Evolutionary conservation across 1,284 basidiomycete species (phyloP).

Genomic region (Cryptococcus hybrid): DNA sequence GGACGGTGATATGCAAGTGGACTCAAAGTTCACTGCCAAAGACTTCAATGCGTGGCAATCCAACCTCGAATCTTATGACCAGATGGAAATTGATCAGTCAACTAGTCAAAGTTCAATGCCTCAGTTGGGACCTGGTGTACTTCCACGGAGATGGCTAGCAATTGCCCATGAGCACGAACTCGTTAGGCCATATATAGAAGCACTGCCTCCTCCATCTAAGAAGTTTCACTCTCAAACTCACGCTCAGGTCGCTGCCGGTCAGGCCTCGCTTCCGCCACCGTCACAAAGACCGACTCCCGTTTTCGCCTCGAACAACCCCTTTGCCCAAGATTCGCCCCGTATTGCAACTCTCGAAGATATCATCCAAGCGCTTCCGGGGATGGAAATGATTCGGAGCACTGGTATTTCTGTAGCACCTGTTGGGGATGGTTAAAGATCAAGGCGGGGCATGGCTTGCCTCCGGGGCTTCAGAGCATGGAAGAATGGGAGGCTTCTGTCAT

Average conservation of each 20-base stretch:
- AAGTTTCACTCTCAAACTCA: neutral
- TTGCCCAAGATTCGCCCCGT: neutral
- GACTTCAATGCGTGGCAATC: slow-evolving; percentile 15
- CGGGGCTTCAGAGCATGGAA: slow-evolving; percentile 15
- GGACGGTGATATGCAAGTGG: slow-evolving; percentile 21
- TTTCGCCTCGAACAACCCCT: too few relatives aligned
- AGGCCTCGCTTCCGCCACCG: neutral
- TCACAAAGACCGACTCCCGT: too few relatives aligned
- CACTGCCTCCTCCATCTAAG: slow-evolving; percentile 23
- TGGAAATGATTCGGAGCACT: slow-evolving; percentile 19
- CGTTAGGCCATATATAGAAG: slow-evolving; percentile 24
- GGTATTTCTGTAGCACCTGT: slow-evolving; percentile 43
- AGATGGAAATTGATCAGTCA: slow-evolving; percentile 22
- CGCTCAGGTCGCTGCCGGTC: neutral
- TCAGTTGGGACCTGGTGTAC: slow-evolving; percentile 34
- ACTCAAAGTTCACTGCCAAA: neutral
- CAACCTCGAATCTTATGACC: slow-evolving; percentile 8
- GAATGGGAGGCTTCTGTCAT: slow-evolving; percentile 18
- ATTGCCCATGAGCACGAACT: slow-evolving; percentile 35
- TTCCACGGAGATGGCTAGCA: slow-evolving; percentile 25
- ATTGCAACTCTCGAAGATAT: slow-evolving; percentile 26
- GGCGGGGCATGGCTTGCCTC: slow-evolving; percentile 9
- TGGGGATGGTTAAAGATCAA: slow-evolving; percentile 38
- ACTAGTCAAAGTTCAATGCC: slow-evolving; percentile 11
- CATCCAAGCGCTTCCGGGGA: slow-evolving; percentile 33